Evolutionary conservation across 2,329 filamentous ascomycete species (phyloP), one percentile per base, ranked within the genome.

Genomic region (Pseudogymnoascus sp.): DNA sequence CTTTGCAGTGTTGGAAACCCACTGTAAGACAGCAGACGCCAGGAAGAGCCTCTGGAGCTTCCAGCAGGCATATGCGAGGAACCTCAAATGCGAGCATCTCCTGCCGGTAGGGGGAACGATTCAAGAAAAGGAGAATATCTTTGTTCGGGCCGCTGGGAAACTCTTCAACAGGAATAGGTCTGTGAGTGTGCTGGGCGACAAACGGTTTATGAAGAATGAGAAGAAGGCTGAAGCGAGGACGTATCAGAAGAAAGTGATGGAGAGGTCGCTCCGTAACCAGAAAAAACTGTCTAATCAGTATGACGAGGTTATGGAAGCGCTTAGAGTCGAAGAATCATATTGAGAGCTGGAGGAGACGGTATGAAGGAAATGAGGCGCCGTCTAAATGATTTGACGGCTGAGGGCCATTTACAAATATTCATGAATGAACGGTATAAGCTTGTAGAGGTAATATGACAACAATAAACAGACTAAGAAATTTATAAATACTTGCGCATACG

Each of bases 51-150:
- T 86, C 2, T 74, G 74, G 31, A 67, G 71, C 3, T 86, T 81
- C 78, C 81, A 82, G 70, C 74, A 79, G 64, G 66, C 65, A 2
- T 85, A 81, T 68, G 81, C 82, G 29, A 75, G 78, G 6, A 74
- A 70, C 3, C 66, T 70, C 50, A 70, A 73, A 8, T 74, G 76
- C n/a, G 8, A 56, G n/a, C 71, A 75, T 1, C 67, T 66, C 13
- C 71, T 82, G 4, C 73, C 82, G 0, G 79, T 80, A 0, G 64
- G 68, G 1, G 76, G 76, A 6, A 16, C 60, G 7, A 38, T 33
- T 16, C 61, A 59, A 24, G 31, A 59, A 37, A 56, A 56, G 16
- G 50, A 56, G 29, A 56, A 56, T 33, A 33, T 56, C 2, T 35
- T 56, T 4, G 19, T 11, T 35, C 50, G 50, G 16, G 50, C 50